A percentile compares a stretch with the other conserved stretches of the same genome.
phyloP scores from a whole-genome alignment of 306 rosid genomes.

The Vicia faba region DNA sequence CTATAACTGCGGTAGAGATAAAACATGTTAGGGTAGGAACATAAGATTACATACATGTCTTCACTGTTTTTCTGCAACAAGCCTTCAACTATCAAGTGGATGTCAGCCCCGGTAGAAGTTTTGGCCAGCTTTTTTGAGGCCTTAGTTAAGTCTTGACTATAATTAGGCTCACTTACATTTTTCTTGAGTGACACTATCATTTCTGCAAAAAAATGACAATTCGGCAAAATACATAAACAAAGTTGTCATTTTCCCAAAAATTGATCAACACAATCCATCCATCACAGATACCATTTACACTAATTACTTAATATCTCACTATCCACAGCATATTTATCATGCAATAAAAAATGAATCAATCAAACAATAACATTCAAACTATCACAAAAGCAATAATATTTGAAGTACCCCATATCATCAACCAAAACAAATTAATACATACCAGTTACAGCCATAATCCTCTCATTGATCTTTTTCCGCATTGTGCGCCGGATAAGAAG shows the following conservation, averaged over 20 bases:
- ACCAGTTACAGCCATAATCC: constrained; percentile 86
- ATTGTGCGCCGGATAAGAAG: constrained; percentile 67
- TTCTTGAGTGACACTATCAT: constrained; percentile 55
- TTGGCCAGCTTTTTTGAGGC: constrained; percentile 68
- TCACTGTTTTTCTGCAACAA: constrained; percentile 60
- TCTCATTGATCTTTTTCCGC: constrained; percentile 78
- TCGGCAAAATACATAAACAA: constrained; percentile 3
- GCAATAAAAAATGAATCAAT: background rate
- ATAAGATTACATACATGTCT: constrained; percentile 55
- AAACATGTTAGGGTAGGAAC: constrained; percentile 20
- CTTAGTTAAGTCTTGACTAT: constrained; percentile 48
- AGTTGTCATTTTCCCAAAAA: background rate
- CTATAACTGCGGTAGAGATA: constrained; percentile 29
- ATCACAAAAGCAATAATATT: too few relatives aligned
- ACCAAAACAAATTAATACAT: constrained; percentile 32
- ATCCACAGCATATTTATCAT: constrained; percentile 3
- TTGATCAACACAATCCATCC: background rate
- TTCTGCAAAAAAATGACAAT: constrained; percentile 48
- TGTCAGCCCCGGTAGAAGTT: constrained; percentile 56
- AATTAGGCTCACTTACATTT: constrained; percentile 50
- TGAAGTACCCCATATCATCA: background rate
- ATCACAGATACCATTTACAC: background rate
- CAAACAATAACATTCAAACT: background rate
- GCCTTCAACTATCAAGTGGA: constrained; percentile 57
- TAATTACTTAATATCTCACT: background rate